Evolutionary conservation across 306 rosid genomes (phyloP), one percentile per base, ranked within the genome.

Genomic region (Ochetophila trinervis): DNA sequence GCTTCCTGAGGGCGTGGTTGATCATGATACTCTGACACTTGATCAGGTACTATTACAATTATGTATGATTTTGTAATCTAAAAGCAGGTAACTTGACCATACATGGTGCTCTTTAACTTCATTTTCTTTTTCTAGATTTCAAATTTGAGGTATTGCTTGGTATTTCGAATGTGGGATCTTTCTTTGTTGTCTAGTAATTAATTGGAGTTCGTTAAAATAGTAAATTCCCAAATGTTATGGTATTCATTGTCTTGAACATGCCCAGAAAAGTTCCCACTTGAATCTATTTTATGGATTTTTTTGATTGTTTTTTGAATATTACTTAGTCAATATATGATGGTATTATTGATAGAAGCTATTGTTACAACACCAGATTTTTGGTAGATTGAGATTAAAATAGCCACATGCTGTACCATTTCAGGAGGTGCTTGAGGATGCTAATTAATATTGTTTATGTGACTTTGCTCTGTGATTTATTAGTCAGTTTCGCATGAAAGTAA

Each of bases 1-100:
- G 65, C 86, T 94, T 64, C 99, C 99, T 0, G 86, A 83, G 71
- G 99, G 75, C 20, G 44, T 76, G 23, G 55, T 90, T 70, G 87
- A 94, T 78, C 73, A 85, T 69, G 62, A 84, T 37, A 68, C 66
- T 58, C 32, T 94, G 79, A 72, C 87, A 16, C 83, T 88, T 68
- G 90, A 86, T 68, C 97, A 82, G 87, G 90, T 85, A 75, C 6
- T 27, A 55, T 37, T 53, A 36, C 20, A 66, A 21, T 22, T 66
- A 22, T 37, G 61, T 36, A 22, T 24, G 32, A 12, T 67, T 54
- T 7, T 40, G 44, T 53, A 66, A 17, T 66, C 60, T 53, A 36
- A 17, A 36, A 36, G 42, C 50, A 37, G 50, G 18, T 60, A 60
- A 49, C 40, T 35, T 3, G 50, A 15, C 36, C 50, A 15, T 60